A percentile compares a stretch with the other conserved stretches of the same genome.
These are phyloP conservation scores for Geosmithia putterillii DNA, from an alignment of 2,329 filamentous ascomycete species.

Conservation along the genomic window DNA sequence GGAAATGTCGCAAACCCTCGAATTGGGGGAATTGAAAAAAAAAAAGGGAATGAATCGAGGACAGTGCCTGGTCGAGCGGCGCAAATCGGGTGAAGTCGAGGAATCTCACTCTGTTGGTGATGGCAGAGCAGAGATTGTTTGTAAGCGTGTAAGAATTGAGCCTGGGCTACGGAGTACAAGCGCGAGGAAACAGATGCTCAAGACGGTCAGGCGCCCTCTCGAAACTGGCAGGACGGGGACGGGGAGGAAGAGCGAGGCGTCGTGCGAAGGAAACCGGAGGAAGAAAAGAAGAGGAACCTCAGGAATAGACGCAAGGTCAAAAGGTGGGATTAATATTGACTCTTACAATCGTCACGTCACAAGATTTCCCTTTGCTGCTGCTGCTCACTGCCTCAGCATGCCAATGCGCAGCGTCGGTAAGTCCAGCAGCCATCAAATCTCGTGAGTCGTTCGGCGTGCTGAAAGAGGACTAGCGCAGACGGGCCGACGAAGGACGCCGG, in stretches of 20 bases:
- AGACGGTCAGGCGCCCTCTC: background rate
- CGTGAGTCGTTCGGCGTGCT: constrained; percentile 31
- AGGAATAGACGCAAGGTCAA: constrained; percentile 10
- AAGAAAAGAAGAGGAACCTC: constrained; percentile 14
- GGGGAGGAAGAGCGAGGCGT: background rate
- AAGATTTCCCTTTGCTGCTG: constrained; percentile 3
- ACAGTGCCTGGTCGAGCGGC: too few relatives aligned
- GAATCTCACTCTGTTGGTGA: too few relatives aligned
- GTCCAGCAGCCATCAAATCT: constrained; percentile 3
- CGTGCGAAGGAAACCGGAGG: constrained; percentile 5
- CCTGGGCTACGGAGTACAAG: background rate
- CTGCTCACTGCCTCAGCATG: too few relatives aligned
- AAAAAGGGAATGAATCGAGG: too few relatives aligned
- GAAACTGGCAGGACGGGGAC: background rate
- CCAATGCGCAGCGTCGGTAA: constrained; percentile 19
- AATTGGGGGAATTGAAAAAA: too few relatives aligned
- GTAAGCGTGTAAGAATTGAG: too few relatives aligned
- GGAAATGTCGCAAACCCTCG: too few relatives aligned
- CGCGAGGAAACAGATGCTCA: constrained; percentile 1
- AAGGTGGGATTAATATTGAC: constrained; percentile 9
- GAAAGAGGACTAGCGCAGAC: constrained; percentile 20
- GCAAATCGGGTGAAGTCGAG: too few relatives aligned
- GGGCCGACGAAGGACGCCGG: background rate
- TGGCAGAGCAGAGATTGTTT: too few relatives aligned
- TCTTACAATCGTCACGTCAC: constrained; percentile 8